Evolutionary conservation across 768 basidiomycete species (phyloP), one percentile per base, ranked within the genome.

Genomic region (Naganishia onofrii): DNA sequence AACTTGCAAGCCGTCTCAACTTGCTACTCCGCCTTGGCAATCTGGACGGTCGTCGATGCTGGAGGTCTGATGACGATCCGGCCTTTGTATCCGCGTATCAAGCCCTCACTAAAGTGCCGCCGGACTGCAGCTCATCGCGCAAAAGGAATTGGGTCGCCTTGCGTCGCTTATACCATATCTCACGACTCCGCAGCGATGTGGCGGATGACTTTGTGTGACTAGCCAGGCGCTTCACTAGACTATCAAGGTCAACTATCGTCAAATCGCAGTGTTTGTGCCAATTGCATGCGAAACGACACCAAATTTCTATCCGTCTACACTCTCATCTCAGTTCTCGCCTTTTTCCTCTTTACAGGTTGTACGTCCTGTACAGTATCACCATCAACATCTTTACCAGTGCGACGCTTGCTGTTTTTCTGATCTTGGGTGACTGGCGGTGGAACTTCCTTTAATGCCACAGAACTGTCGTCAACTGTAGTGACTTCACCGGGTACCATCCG

Each of bases 401-500:
- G 46, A 13, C 60, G 60, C 60, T 44, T 63, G 38, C 60, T 63
- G 15, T 29, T 28, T 13, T 34, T 34, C 57, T 58, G 19, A 51
- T 51, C 23, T 28, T 31, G 23, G 10, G 36, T 28, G 12, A n/a
- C 28, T 44, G 23, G 60, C 54, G 54, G 12, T 23, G 15, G 7
- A 36, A 21, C 34, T 31, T 9, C 34, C 15, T 3, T 34, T 17
- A 17, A 31, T 7, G 9, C 10, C 8, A 7, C 57, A 36, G 57
- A 5, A 3, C 19, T 15, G 9, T 5, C 4, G 12, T 58, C n/a
- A 0, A 44, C 10, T 42, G 42, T 26, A 2, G n/a, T 2, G 1
- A 26, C 38, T 44, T 63, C 34, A 26, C 60, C 60, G 6, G 60
- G 31, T 10, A 78, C 67, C 32, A 80, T 64, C 34, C 71, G 67